These are phyloP conservation scores for Aspergillus tubingensis DNA, from an alignment of 2,329 filamentous ascomycete genomes.

Conservation along the genomic window DNA sequence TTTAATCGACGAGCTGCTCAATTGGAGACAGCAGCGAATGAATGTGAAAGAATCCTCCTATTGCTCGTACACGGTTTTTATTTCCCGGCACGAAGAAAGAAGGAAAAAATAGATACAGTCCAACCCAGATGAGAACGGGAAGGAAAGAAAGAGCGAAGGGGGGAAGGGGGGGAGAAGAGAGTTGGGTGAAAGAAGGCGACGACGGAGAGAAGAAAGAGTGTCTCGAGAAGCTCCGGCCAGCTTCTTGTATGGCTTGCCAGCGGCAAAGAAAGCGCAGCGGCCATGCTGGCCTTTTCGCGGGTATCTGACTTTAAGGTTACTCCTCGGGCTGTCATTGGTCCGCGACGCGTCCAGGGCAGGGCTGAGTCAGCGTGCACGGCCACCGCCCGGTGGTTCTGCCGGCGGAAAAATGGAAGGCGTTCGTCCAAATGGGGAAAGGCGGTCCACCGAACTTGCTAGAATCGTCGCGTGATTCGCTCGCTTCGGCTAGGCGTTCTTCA, in stretches of 20 bases:
- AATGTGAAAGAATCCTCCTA: neutral
- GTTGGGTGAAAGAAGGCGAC: slow-evolving; percentile 16
- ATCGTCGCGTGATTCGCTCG: slow-evolving; percentile 12
- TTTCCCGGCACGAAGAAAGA: slow-evolving; percentile 3
- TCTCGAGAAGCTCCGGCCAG: slow-evolving; percentile 19
- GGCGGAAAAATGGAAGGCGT: slow-evolving; percentile 1
- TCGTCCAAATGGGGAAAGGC: slow-evolving; percentile 8
- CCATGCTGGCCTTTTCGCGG: slow-evolving; percentile 49
- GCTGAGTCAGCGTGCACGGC: slow-evolving; percentile 31
- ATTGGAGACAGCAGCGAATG: neutral
- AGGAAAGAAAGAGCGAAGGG: slow-evolving; percentile 15
- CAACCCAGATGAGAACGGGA: slow-evolving; percentile 3
- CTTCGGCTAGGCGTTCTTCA: slow-evolving; percentile 12
- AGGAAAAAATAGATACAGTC: slow-evolving; percentile 7
- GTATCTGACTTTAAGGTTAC: slow-evolving; percentile 37
- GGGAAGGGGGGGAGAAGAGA: slow-evolving; percentile 1
- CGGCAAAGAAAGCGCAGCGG: slow-evolving; percentile 36
- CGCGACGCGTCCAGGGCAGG: slow-evolving; percentile 17
- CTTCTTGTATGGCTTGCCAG: slow-evolving; percentile 35
- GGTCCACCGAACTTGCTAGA: slow-evolving; percentile 37
- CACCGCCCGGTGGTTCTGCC: slow-evolving; percentile 30
- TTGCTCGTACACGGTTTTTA: neutral
- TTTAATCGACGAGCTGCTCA: neutral
- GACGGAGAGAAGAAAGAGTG: slow-evolving; percentile 21
- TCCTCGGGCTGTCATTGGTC: slow-evolving; percentile 41